Conservation (phyloP, 495 filamentous ascomycete species). For the Poronia punctata region DNA sequence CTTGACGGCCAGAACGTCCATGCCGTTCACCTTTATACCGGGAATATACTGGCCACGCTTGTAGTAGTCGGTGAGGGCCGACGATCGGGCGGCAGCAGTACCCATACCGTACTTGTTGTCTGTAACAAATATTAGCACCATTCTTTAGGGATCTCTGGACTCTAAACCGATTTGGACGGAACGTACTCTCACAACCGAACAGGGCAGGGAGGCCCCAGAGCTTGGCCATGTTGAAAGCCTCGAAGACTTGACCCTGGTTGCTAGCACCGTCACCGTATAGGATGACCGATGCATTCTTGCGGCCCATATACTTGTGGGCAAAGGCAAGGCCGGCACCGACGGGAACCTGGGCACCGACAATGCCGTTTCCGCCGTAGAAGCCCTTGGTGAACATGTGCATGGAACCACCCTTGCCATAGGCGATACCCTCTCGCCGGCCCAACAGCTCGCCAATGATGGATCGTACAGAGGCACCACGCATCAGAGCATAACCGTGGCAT, state of each 20-base stretch:
- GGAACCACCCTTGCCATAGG: constrained; percentile 95
- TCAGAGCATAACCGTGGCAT: constrained; percentile 95
- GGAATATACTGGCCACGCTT: constrained; percentile 99
- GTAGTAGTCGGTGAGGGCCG: constrained; percentile 98
- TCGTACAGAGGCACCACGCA: constrained; percentile 88
- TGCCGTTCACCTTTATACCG: constrained; percentile 97
- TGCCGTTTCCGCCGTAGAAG: constrained; percentile 98
- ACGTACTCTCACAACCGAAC: constrained; percentile 96
- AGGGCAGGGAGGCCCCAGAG: constrained; percentile 93
- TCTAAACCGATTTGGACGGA: background rate
- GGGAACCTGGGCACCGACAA: constrained; percentile 96
- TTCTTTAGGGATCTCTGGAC: background rate
- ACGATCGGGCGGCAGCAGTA: constrained; percentile 87
- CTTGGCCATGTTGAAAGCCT: constrained; percentile 99
- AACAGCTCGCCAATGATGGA: constrained; percentile 95
- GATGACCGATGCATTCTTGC: constrained; percentile 76
- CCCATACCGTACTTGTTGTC: constrained; percentile 99
- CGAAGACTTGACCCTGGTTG: constrained; percentile 99
- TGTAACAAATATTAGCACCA: constrained; percentile 27
- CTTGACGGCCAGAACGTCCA: constrained; percentile 98
- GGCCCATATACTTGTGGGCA: constrained; percentile 86
- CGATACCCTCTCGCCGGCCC: constrained; percentile 90
- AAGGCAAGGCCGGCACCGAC: constrained; percentile 96
- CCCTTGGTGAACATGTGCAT: constrained; percentile 99
- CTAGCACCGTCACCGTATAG: constrained; percentile 96